Percentiles rank a stretch among this genome's conserved stretches.
Conservation (phyloP, 208 protist genomes). For the Wallacemonas collosoma region DNA sequence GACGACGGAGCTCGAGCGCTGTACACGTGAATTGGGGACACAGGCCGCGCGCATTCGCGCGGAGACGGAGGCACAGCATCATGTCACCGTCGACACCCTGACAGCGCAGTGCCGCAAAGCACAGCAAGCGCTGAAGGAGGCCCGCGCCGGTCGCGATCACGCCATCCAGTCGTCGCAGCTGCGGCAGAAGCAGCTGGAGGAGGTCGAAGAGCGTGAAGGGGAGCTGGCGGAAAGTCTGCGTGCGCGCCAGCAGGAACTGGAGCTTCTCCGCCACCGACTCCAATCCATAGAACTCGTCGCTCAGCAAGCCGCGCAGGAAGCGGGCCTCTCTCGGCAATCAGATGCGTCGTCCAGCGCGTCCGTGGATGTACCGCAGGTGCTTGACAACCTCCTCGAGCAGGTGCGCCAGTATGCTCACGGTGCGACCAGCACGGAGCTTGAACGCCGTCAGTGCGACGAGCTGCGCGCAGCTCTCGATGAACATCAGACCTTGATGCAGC, state of each 20-base stretch:
- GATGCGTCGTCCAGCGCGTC: background rate
- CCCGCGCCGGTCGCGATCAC: slow-evolving; percentile 46
- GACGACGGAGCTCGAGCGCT: slow-evolving; percentile 38
- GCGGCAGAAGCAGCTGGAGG: slow-evolving; percentile 34
- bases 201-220: slow-evolving; percentile 25
- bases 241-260: slow-evolving; percentile 25
- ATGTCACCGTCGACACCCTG: slow-evolving; percentile 27
- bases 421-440: slow-evolving; percentile 35
- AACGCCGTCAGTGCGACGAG: slow-evolving; percentile 35
- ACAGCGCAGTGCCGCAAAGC: slow-evolving; percentile 35
- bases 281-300: slow-evolving; percentile 33
- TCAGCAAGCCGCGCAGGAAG: slow-evolving; percentile 34
- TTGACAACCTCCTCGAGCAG: slow-evolving; percentile 46
- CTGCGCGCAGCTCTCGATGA: slow-evolving; percentile 29
- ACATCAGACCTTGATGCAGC: slow-evolving; percentile 31
- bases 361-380: slow-evolving; percentile 32
- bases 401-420: slow-evolving; percentile 33
- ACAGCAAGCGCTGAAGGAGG: slow-evolving; percentile 42
- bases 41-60: slow-evolving; percentile 2
- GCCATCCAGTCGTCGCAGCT: slow-evolving; percentile 41
- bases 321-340: slow-evolving; percentile 23
- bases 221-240: slow-evolving; percentile 29
- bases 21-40: slow-evolving; percentile 23
- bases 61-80: slow-evolving; percentile 21
- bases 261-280: slow-evolving; percentile 36